Percentiles rank a stretch among this genome's conserved stretches.
Conservation (phyloP, 75 land plant species). For the Picea sitchensis region DNA sequence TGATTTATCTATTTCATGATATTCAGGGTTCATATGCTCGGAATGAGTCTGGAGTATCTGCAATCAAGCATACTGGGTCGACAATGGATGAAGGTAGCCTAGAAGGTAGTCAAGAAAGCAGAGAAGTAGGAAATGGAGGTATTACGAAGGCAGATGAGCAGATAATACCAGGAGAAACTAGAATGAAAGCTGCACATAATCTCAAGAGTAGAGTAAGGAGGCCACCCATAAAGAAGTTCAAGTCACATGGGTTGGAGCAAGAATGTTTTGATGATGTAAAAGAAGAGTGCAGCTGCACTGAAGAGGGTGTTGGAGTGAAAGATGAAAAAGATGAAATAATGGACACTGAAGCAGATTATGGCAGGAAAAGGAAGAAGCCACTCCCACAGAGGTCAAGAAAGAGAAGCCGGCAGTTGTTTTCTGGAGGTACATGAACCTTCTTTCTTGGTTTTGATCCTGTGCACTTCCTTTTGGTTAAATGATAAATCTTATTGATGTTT, state of each 20-base stretch:
- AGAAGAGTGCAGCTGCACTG: slow-evolving; percentile 80
- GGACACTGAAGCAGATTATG: slow-evolving; percentile 22
- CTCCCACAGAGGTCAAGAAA: slow-evolving; percentile 55
- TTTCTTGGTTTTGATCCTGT: background rate
- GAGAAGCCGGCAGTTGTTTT: slow-evolving; percentile 74
- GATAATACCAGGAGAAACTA: slow-evolving; percentile 15
- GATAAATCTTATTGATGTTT: too few species aligned
- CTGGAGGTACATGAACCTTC: slow-evolving; percentile 52
- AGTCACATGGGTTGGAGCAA: slow-evolving; percentile 22
- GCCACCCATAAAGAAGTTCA: slow-evolving; percentile 28
- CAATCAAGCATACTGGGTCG: slow-evolving; percentile 37
- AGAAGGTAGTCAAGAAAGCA: slow-evolving; percentile 80
- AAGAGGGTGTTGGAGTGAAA: slow-evolving; percentile 38
- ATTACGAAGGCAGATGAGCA: slow-evolving; percentile 26
- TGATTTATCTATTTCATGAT: background rate
- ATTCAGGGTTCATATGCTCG: slow-evolving; percentile 9
- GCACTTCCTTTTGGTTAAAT: too few species aligned
- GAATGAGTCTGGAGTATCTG: slow-evolving; percentile 24
- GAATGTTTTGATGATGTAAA: slow-evolving; percentile 49
- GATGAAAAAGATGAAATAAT: slow-evolving; percentile 27
- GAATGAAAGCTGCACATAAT: slow-evolving; percentile 14
- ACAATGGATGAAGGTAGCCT: slow-evolving; percentile 42
- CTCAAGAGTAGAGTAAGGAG: slow-evolving; percentile 36
- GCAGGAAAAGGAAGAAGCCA: slow-evolving; percentile 22
- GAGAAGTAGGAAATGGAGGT: slow-evolving; percentile 60